Percentiles rank a stretch among this genome's conserved stretches.
Evolutionary conservation across 768 basidiomycete species (phyloP).

Genomic region (Rhodosporidiobolus odoratus): DNA sequence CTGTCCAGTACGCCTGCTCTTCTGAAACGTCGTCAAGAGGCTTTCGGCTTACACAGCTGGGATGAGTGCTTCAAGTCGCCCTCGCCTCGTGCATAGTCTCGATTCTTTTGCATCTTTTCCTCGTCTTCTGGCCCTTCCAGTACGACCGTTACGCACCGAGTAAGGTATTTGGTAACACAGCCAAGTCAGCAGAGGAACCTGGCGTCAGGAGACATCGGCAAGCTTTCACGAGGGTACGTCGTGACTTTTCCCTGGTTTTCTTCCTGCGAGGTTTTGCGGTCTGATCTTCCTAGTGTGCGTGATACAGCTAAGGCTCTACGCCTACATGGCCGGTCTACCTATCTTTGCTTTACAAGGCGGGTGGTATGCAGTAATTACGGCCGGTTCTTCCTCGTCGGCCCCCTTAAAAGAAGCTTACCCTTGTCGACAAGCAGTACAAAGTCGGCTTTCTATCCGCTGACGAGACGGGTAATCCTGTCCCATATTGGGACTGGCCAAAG

Average conservation of each 20-base stretch:
- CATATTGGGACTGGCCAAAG: background rate
- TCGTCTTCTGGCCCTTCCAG: background rate
- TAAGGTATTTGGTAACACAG: background rate
- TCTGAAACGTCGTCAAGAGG: background rate
- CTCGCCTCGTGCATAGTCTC: background rate
- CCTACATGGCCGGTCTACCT: background rate
- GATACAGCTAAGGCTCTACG: background rate
- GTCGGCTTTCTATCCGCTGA: background rate
- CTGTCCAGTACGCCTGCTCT: background rate
- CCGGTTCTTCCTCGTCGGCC: background rate
- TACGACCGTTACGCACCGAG: background rate
- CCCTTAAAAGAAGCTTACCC: background rate
- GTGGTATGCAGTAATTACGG: background rate
- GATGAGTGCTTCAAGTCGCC: background rate
- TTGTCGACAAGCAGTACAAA: background rate
- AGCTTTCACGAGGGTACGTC: background rate
- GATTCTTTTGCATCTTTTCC: background rate
- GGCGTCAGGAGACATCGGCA: background rate
- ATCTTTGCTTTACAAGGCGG: background rate
- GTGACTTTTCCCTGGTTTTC: too few relatives aligned
- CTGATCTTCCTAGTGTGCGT: background rate
- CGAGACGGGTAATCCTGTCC: background rate
- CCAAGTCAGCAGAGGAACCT: background rate
- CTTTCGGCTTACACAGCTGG: background rate
- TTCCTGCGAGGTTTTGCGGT: background rate